A percentile compares a stretch with the other conserved stretches of the same genome.
Conservation (phyloP, 1,139 yeast species). For the Blastobotrys buckinghamii region DNA sequence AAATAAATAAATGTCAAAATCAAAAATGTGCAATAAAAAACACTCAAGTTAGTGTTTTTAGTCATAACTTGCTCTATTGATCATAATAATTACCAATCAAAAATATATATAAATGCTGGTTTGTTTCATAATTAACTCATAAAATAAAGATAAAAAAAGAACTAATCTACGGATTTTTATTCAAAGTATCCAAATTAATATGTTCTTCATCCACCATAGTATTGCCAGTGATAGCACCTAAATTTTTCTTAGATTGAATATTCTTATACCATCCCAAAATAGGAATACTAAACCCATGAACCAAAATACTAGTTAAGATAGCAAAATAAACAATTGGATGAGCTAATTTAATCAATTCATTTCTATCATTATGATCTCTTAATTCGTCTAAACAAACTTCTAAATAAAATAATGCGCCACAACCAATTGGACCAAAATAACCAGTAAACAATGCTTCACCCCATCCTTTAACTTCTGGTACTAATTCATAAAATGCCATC, state of each 20-base stretch:
- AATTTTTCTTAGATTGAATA: not conserved
- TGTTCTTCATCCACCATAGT: too few relatives aligned
- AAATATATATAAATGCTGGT: too few relatives aligned
- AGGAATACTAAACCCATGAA: conserved; percentile 32
- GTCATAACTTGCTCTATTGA: too few relatives aligned
- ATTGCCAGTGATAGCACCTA: too few relatives aligned
- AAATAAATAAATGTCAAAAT: too few relatives aligned
- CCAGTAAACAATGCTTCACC: conserved; percentile 40
- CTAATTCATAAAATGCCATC: conserved; percentile 31
- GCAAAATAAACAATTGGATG: conserved; percentile 28
- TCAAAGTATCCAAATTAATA: too few relatives aligned
- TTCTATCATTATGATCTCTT: conserved; percentile 13
- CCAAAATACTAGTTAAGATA: conserved; percentile 26
- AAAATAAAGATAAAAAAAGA: too few relatives aligned
- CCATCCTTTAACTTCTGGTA: conserved; percentile 36
- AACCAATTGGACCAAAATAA: conserved; percentile 44
- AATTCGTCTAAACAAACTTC: conserved; percentile 24
- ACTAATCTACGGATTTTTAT: too few relatives aligned
- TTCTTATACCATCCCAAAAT: conserved; percentile 3
- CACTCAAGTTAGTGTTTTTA: too few relatives aligned
- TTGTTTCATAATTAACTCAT: too few relatives aligned
- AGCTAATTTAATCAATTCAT: conserved; percentile 18
- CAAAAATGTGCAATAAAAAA: too few relatives aligned
- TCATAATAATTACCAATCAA: too few relatives aligned
- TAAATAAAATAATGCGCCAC: conserved; percentile 36